Evolutionary conservation across 768 basidiomycete genomes (phyloP).

Genomic region (Amanita pseudoporphyria): DNA sequence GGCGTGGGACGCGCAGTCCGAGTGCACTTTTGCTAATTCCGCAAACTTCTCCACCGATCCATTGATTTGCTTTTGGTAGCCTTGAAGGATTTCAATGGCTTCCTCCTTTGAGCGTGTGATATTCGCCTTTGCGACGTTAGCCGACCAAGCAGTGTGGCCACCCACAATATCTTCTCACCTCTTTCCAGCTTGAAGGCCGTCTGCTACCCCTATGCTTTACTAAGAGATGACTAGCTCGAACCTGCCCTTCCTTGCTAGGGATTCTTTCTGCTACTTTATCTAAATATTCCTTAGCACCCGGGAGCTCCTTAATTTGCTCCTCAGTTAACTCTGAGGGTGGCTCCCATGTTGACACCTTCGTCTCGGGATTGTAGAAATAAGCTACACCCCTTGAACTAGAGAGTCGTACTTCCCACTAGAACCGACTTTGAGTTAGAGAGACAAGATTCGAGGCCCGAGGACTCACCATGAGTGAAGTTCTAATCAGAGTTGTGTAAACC

Average conservation of each 20-base stretch:
- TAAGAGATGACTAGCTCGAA: constrained; percentile 91
- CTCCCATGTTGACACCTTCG: constrained; percentile 75
- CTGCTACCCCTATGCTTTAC: constrained; percentile 84
- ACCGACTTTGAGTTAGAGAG: neutral
- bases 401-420: constrained; percentile 78
- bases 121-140: constrained; percentile 34
- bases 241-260: constrained; percentile 34
- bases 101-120: constrained; percentile 87
- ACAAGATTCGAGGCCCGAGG: neutral
- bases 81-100: constrained; percentile 70
- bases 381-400: constrained; percentile 69
- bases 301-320: constrained; percentile 51
- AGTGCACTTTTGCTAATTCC: constrained; percentile 63
- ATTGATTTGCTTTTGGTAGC: constrained; percentile 53
- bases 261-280: constrained; percentile 8
- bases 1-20: constrained; percentile 84
- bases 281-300: constrained; percentile 53
- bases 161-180: constrained; percentile 35
- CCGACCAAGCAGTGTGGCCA: neutral
- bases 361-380: constrained; percentile 80
- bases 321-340: constrained; percentile 49
- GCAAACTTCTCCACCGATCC: constrained; percentile 56
- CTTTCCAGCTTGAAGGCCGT: constrained; percentile 77
- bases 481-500: neutral
- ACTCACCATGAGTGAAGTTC: constrained; percentile 9